Base-by-base conservation (phyloP, 305 asterid species). In the Fraxinus xanthoxyloides region DNA sequence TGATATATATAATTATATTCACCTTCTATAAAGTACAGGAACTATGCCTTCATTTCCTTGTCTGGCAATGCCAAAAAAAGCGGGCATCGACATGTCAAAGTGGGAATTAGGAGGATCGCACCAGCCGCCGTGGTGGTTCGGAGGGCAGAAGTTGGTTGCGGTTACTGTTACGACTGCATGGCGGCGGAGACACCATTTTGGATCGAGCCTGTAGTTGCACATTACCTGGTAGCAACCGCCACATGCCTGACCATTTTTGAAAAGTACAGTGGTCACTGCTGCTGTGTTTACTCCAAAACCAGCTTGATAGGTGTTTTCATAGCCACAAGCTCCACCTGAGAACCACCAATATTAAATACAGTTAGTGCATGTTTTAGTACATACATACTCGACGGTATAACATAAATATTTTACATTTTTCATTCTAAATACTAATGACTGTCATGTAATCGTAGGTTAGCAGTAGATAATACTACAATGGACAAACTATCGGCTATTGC, bases 261-360 rank as follows among this genome's bases (percentile, higher is more conserved):
- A 92, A 0, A 91, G 87, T 5, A 91, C 91, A 5, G 90, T 89
- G 79, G 95, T 92, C 81, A 92, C 8, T 9, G 95, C 95, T 32
- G 95, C 85, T 4, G 94, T 91, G 87, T 88, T 65, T 26, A 81
- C 84, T 4, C 95, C 95, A 79, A 93, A 91, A 17, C 97, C 95
- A 3, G 94, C 94, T 67, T 79, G 84, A 76, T 88, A 89, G 7
- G 85, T 86, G 82, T 90, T 90, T 17, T 86, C 95, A 28, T 92
- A 91, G 0, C 95, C 95, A 80, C 97, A 92, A 65, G 95, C 97
- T 46, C 95, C 97, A 77, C 97, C 95, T 92, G 77, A 24, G 32
- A 61, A 23, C 72, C 72, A 61, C 30, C 72, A 61, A 21, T 61
- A 21, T 61, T 61, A n/a, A 48, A 48, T 15, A 48, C 21, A 1